Percentiles rank a stretch among this genome's conserved stretches.
These are phyloP conservation scores for Ophiostoma himal-ulmi DNA, from an alignment of 2,329 filamentous ascomycete genomes.

Conservation along the genomic window DNA sequence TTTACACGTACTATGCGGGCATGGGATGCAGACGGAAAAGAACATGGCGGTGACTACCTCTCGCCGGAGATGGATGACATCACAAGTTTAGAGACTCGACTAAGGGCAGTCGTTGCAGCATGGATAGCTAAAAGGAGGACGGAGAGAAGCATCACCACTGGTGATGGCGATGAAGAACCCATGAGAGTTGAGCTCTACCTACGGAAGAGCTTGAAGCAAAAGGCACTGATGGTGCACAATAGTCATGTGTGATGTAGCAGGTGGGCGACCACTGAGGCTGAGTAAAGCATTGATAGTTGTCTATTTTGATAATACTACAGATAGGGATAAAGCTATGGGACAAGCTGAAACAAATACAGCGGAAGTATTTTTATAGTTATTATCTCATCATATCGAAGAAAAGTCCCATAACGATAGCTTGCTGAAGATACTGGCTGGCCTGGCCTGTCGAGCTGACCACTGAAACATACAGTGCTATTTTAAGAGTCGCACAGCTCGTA, in stretches of 20 bases:
- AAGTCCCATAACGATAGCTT: neutral
- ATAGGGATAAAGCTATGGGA: too few species aligned
- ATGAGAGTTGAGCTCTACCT: conserved; percentile 24
- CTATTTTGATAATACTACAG: too few species aligned
- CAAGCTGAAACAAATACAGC: neutral
- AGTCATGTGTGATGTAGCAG: neutral
- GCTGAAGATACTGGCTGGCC: neutral
- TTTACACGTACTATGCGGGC: conserved; percentile 10
- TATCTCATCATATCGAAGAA: too few species aligned
- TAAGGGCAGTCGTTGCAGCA: conserved; percentile 15
- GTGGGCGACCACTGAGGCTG: neutral
- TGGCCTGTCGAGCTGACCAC: neutral
- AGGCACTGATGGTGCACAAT: conserved; percentile 10
- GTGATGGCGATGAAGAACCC: neutral
- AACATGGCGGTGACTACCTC: neutral
- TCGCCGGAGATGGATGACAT: conserved; percentile 22
- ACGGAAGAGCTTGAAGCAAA: conserved; percentile 20
- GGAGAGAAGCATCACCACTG: neutral
- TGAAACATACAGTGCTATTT: conserved; percentile 7
- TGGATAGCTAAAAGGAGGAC: conserved; percentile 21
- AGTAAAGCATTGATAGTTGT: too few species aligned
- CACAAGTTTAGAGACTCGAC: conserved; percentile 19
- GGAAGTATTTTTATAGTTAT: neutral
- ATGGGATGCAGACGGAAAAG: neutral
- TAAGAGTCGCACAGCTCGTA: conserved; percentile 6